These are phyloP conservation scores for Gamsiella multidivaricata DNA, from an alignment of 192 early-diverging fungal species.

Conservation along the genomic window DNA sequence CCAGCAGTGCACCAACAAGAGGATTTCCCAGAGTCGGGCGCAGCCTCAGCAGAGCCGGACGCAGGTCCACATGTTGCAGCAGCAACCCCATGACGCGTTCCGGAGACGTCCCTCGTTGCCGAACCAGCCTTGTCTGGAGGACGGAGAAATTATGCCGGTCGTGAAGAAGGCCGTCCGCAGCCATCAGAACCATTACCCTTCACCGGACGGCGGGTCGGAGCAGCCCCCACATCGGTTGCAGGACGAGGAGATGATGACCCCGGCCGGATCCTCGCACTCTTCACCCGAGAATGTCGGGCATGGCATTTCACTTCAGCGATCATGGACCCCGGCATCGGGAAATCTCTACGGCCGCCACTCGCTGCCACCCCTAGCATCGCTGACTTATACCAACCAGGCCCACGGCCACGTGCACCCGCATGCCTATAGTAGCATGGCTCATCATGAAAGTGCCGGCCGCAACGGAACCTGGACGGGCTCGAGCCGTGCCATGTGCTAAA, in stretches of 20 bases:
- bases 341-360: slow-evolving; percentile 37
- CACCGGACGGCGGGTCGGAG: slow-evolving; percentile 20
- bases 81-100: slow-evolving; percentile 29
- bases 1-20: slow-evolving; percentile 42
- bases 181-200: slow-evolving; percentile 31
- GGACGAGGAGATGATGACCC: slow-evolving; percentile 24
- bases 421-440: not conserved
- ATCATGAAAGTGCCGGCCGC: not conserved
- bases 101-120: slow-evolving; percentile 44
- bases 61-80: slow-evolving; percentile 14
- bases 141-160: slow-evolving; percentile 37
- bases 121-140: slow-evolving; percentile 45
- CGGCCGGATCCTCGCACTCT: slow-evolving; percentile 2
- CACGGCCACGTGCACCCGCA: slow-evolving; percentile 17
- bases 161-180: slow-evolving; percentile 31
- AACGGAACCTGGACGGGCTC: slow-evolving; percentile 16
- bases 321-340: not conserved
- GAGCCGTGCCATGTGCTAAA: slow-evolving; percentile 43
- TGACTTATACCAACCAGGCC: not conserved
- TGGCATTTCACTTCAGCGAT: not conserved
- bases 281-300: slow-evolving; percentile 12
- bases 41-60: slow-evolving; percentile 13
- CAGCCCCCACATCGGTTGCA: not conserved
- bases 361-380: slow-evolving; percentile 10
- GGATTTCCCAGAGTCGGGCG: slow-evolving; percentile 4